Percentiles rank a stretch among this genome's conserved stretches.
These are phyloP conservation scores for Rhizophagus prolifer DNA, from an alignment of 192 early-diverging fungal genomes.

Conservation along the genomic window DNA sequence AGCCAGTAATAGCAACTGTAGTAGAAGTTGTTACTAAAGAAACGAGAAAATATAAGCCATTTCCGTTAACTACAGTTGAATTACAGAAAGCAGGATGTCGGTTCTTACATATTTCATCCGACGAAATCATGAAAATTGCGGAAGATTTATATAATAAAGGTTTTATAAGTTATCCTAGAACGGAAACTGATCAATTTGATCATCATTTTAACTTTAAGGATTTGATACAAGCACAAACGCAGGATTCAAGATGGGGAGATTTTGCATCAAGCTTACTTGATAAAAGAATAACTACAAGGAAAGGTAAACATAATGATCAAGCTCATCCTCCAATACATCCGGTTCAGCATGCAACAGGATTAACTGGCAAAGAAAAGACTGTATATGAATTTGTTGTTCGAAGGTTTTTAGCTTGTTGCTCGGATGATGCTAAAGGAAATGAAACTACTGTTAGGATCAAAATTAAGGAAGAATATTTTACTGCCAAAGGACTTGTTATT, in stretches of 20 bases:
- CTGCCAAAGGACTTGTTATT: constrained; percentile 75
- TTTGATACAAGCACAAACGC: constrained; percentile 58
- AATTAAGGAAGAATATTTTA: constrained; percentile 76
- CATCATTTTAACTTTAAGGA: constrained; percentile 65
- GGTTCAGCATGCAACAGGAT: constrained; percentile 50
- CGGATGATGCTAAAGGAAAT: constrained; percentile 82
- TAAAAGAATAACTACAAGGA: constrained; percentile 71
- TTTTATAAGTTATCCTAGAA: constrained; percentile 93
- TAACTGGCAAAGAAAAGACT: constrained; percentile 49
- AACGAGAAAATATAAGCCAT: constrained; percentile 84
- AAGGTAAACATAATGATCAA: constrained; percentile 87
- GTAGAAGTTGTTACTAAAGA: constrained; percentile 58
- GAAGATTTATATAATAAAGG: constrained; percentile 87
- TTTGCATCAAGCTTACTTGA: constrained; percentile 55
- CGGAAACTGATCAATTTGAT: constrained; percentile 93
- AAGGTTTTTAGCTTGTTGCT: constrained; percentile 91
- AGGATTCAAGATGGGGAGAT: constrained; percentile 44
- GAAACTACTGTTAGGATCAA: constrained; percentile 74
- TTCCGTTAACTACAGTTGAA: constrained; percentile 94
- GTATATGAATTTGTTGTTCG: constrained; percentile 89
- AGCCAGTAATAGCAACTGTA: constrained; percentile 55
- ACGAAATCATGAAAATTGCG: constrained; percentile 81
- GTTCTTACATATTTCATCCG: constrained; percentile 71
- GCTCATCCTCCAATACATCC: constrained; percentile 99
- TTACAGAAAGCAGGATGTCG: constrained; percentile 81